These are phyloP conservation scores for Bruguiera hainesii DNA, from an alignment of 441 rosid species.

Conservation along the genomic window DNA sequence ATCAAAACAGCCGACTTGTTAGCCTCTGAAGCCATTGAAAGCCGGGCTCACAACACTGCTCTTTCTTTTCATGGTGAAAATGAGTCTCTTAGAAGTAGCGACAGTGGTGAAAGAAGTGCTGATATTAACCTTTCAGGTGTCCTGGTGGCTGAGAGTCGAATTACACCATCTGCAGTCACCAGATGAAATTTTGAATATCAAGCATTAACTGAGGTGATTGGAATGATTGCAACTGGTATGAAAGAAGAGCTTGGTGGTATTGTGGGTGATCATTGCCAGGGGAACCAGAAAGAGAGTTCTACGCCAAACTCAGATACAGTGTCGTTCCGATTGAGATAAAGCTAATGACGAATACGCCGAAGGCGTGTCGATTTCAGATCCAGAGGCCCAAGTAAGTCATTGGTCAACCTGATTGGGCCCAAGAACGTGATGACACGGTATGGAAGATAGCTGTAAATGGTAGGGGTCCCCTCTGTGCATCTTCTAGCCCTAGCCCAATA, in stretches of 20 bases:
- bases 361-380: slow-evolving; percentile 37
- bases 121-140: too few relatives aligned
- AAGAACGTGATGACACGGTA: slow-evolving; percentile 43
- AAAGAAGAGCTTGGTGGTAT: slow-evolving; percentile 43
- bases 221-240: slow-evolving; percentile 58
- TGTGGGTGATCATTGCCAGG: slow-evolving; percentile 25
- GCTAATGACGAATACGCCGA: slow-evolving; percentile 21
- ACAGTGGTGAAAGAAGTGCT: slow-evolving; percentile 28
- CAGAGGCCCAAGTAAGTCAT: slow-evolving; percentile 50
- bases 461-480: too few relatives aligned
- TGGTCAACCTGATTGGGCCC: slow-evolving; percentile 33
- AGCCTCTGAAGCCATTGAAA: slow-evolving; percentile 83
- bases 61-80: slow-evolving; percentile 81
- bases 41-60: slow-evolving; percentile 84
- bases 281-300: slow-evolving; percentile 29
- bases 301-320: slow-evolving; percentile 52
- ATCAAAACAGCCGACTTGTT: slow-evolving; percentile 67
- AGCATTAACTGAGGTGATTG: slow-evolving; percentile 58
- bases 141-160: slow-evolving; percentile 39
- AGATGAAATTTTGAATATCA: slow-evolving; percentile 34
- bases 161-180: slow-evolving; percentile 35
- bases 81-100: slow-evolving; percentile 51
- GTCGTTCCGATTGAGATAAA: slow-evolving; percentile 45
- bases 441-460: too few relatives aligned
- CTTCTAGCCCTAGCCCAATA: too few relatives aligned